Evolutionary conservation across 139 green algal species (phyloP).

Genomic region (Desmodesmus armatus): DNA sequence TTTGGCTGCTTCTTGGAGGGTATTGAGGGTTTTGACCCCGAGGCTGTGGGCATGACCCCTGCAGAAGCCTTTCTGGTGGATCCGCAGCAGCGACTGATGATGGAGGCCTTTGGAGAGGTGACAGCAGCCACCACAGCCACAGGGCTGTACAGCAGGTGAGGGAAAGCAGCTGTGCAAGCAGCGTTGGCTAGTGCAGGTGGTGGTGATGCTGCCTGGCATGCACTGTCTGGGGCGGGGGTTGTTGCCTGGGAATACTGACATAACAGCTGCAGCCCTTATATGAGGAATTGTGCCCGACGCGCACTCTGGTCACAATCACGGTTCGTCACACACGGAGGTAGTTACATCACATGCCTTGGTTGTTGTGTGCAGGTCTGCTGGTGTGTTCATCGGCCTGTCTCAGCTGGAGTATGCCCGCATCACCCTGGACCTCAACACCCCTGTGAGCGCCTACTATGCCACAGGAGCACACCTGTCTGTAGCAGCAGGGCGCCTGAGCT

Average conservation of each 20-base stretch:
- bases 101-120: conserved; percentile 48
- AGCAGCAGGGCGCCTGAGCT: conserved; percentile 68
- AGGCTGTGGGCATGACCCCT: conserved; percentile 68
- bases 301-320: too few species aligned
- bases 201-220: too few species aligned
- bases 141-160: neutral
- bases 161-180: neutral
- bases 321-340: too few species aligned
- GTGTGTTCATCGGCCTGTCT: conserved; percentile 81
- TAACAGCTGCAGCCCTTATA: too few species aligned
- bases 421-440: conserved; percentile 54
- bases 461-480: conserved; percentile 84
- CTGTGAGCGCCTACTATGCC: conserved; percentile 66
- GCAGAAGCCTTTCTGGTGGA: conserved; percentile 81
- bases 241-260: too few species aligned
- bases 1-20: conserved; percentile 76
- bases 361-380: conserved; percentile 50
- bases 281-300: too few species aligned
- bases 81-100: conserved; percentile 81
- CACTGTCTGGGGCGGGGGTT: too few species aligned
- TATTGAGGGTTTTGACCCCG: conserved; percentile 78
- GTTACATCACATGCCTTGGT: too few species aligned
- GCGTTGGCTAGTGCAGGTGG: too few species aligned
- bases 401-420: conserved; percentile 81
- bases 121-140: conserved; percentile 17